Base-by-base conservation (phyloP, 805 yeast genomes). In the Candida saitoana region DNA sequence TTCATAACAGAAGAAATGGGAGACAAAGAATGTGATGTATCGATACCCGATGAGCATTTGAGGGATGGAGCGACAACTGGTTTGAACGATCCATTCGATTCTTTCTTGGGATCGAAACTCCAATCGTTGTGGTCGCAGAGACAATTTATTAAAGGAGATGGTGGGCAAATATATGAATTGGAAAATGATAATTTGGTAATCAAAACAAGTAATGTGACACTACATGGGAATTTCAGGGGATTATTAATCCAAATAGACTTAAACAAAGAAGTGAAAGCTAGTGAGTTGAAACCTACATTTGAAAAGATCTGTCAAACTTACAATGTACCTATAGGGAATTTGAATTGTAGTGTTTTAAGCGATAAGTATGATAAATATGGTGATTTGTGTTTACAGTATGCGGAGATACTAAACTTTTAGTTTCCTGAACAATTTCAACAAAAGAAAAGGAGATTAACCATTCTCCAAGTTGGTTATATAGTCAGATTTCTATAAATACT, bases 171-270 rank as follows among this genome's bases (percentile, higher is more conserved):
- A 4, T 86, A 82, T 54, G 75, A 76, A 46, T 53, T 84, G 2
- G 74, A 71, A 59, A 59, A 64, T 36, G 83, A 82, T 12, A 69
- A 65, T 31, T 69, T 81, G 50, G 62, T 67, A 6, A 63, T 87
- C 3, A 65, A 87, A 31, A 76, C 89, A 0, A 81, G 86, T 34
- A 87, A 86, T 54, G 78, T 86, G 31, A 79, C 81, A 38, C 68
- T 85, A 11, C 89, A 84, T 55, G 95, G 95, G 1, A 71, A 70
- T 15, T 86, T 84, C 66, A 76, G 82, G 46, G 89, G 89, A 0
- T 71, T 86, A 29, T 56, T 86, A 29, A 73, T 86, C 19, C 84
- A 82, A 50, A 68, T 82, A 2, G 82, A 76, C 43, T 39, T 55
- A 6, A 50, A 52, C 36, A 56, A 55, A 14, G 49, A 48, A 37